phyloP scores from a whole-genome alignment of 345 rosid species.

The Euphorbia lathyris region DNA sequence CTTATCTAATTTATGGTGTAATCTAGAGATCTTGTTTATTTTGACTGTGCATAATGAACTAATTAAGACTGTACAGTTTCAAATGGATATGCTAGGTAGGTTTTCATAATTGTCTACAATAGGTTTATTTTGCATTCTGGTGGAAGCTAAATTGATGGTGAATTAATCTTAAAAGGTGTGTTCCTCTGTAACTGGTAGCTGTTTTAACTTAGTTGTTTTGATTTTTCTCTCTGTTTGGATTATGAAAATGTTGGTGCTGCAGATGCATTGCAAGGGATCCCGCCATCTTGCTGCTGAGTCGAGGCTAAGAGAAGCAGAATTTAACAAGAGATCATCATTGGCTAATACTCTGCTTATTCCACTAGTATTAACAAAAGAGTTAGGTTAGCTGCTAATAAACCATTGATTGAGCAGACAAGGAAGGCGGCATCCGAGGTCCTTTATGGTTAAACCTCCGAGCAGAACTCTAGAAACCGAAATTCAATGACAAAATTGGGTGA shows the following conservation, averaged over 20 bases:
- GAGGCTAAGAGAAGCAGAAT: conserved; percentile 31
- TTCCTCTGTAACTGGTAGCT: neutral
- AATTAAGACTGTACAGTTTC: too few species aligned
- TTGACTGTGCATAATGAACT: too few species aligned
- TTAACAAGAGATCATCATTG: conserved; percentile 36
- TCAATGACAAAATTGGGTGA: conserved; percentile 4
- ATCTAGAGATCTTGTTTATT: too few species aligned
- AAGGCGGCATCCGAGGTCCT: conserved; percentile 34
- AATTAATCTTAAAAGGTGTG: neutral
- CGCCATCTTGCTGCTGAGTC: conserved; percentile 42
- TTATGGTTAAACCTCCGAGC: neutral
- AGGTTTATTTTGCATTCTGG: too few species aligned
- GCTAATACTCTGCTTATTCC: conserved; percentile 19
- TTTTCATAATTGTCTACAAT: too few species aligned
- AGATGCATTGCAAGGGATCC: conserved; percentile 54
- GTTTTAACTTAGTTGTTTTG: neutral
- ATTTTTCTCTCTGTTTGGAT: neutral
- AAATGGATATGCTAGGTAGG: too few species aligned
- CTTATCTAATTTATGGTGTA: too few species aligned
- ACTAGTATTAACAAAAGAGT: conserved; percentile 11
- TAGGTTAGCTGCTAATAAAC: conserved; percentile 25
- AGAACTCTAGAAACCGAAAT: neutral
- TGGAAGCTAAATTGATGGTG: too few species aligned
- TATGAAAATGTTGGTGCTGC: conserved; percentile 8
- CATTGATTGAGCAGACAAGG: conserved; percentile 38